phyloP scores from a whole-genome alignment of 2,329 filamentous ascomycete species.

The Dendrostoma leiphaemia region DNA sequence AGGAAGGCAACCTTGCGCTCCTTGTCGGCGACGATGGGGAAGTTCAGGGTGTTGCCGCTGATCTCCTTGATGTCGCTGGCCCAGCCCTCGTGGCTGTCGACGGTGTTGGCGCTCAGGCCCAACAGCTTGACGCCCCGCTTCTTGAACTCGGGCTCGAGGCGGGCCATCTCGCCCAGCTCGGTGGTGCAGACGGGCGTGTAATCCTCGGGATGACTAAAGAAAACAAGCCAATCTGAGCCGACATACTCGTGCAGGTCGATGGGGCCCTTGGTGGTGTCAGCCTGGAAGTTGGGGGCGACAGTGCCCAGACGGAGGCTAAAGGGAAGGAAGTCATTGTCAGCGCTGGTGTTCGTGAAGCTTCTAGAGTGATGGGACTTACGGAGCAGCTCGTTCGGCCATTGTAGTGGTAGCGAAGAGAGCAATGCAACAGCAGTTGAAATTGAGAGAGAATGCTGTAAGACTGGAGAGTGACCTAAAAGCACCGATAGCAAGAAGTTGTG shows the following conservation, averaged over 20 bases:
- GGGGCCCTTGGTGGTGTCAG: constrained; percentile 73
- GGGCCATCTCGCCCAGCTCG: constrained; percentile 89
- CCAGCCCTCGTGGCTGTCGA: constrained; percentile 82
- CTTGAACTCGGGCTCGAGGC: constrained; percentile 82
- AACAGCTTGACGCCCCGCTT: constrained; percentile 89
- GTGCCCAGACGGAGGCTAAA: constrained; percentile 62
- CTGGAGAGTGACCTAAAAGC: background rate
- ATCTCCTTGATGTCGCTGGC: constrained; percentile 86
- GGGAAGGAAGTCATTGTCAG: background rate
- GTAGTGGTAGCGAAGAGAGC: constrained; percentile 17
- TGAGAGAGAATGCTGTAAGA: background rate
- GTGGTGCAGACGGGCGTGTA: constrained; percentile 96
- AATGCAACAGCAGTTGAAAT: background rate
- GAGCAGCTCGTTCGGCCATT: constrained; percentile 33
- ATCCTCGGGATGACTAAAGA: constrained; percentile 86
- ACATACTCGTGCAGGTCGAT: constrained; percentile 85
- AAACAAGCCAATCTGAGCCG: constrained; percentile 73
- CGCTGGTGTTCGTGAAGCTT: background rate
- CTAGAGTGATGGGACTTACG: constrained; percentile 25
- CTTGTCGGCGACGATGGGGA: constrained; percentile 82
- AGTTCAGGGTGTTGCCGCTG: constrained; percentile 65
- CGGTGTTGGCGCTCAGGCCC: constrained; percentile 82
- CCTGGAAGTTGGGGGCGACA: constrained; percentile 77
- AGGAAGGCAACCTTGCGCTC: constrained; percentile 70
- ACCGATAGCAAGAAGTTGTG: background rate